Evolutionary conservation across 73 alveolate genomes (phyloP).

Genomic region (Tetrahymena malaccensis): DNA sequence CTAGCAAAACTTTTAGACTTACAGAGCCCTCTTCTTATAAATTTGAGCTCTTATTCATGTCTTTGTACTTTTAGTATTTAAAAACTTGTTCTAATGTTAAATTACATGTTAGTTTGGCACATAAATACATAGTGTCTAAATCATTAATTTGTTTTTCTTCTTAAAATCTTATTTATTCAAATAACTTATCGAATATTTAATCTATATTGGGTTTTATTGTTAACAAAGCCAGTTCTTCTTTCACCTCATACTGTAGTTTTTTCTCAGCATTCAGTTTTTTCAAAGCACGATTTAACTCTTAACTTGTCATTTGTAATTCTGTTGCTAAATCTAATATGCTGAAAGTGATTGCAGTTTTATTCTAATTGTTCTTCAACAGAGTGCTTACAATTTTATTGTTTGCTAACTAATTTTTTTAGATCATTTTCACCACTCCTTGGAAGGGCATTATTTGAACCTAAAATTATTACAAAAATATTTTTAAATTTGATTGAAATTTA

Average conservation of each 20-base stretch:
- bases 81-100: background rate
- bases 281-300: background rate
- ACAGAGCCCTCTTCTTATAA: background rate
- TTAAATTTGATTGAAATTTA: no score
- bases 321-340: background rate
- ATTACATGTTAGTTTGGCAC: background rate
- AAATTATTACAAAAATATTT: no score
- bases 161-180: background rate
- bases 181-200: background rate
- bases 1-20: background rate
- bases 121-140: background rate
- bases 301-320: background rate
- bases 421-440: background rate
- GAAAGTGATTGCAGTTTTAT: background rate
- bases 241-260: background rate
- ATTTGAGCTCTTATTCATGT: background rate
- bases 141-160: background rate
- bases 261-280: background rate
- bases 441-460: background rate
- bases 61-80: background rate
- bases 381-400: background rate
- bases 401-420: background rate
- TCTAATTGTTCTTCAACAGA: background rate
- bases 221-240: background rate
- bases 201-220: background rate